These are phyloP conservation scores for Boletus holoroseus DNA, from an alignment of 1,284 basidiomycete species.

Conservation along the genomic window DNA sequence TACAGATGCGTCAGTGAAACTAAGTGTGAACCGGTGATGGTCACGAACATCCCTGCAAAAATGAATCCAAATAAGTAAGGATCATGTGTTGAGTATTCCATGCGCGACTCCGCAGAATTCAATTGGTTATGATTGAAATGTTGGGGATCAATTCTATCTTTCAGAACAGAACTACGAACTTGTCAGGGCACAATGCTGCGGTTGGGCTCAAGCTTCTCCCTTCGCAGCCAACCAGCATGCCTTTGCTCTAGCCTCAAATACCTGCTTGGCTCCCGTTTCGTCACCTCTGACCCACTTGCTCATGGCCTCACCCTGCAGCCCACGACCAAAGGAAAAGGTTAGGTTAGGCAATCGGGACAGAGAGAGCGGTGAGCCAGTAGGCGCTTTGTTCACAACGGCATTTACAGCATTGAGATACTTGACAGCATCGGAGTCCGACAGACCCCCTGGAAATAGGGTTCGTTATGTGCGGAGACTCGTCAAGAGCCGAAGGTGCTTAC, in stretches of 20 bases:
- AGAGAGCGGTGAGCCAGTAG: conserved; percentile 26
- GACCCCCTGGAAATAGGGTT: conserved; percentile 34
- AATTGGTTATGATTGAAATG: not conserved
- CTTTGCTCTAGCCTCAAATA: conserved; percentile 41
- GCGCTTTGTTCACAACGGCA: conserved; percentile 34
- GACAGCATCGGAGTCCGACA: conserved; percentile 37
- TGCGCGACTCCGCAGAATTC: not conserved
- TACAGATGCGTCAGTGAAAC: not conserved
- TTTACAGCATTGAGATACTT: conserved; percentile 40
- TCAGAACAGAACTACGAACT: not conserved
- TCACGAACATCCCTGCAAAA: not conserved
- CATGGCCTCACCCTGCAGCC: conserved; percentile 47
- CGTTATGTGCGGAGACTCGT: not conserved
- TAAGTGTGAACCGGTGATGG: not conserved
- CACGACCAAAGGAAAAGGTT: conserved; percentile 48
- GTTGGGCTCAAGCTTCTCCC: conserved; percentile 21
- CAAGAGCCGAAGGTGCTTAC: conserved; percentile 26
- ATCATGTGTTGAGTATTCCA: not conserved
- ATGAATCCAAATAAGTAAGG: not conserved
- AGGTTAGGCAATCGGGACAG: conserved; percentile 39
- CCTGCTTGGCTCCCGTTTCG: conserved; percentile 36
- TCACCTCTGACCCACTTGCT: conserved; percentile 42
- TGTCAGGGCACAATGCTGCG: not conserved
- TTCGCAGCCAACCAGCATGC: conserved; percentile 40
- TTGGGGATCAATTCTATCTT: conserved; percentile 1